These are phyloP conservation scores for Lentinula sp. DNA, from an alignment of 768 basidiomycete species.

Conservation along the genomic window DNA sequence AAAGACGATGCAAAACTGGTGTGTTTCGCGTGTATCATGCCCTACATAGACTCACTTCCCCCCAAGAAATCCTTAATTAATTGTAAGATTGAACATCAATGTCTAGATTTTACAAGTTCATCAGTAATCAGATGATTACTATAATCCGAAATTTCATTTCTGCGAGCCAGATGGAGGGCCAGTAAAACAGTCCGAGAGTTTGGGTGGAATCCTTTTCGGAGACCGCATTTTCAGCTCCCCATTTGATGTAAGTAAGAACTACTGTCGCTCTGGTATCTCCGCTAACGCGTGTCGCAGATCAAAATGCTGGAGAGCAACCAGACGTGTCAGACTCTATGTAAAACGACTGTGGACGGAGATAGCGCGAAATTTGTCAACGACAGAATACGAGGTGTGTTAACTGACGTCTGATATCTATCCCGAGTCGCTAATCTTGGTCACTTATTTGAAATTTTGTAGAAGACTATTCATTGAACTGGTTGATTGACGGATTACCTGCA, in stretches of 20 bases:
- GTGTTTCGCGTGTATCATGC: conserved; percentile 17
- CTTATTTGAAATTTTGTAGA: conserved; percentile 29
- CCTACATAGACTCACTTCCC: neutral
- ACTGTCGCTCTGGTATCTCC: conserved; percentile 5
- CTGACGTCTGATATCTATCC: neutral
- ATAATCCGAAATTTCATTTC: conserved; percentile 80
- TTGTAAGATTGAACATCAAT: conserved; percentile 41
- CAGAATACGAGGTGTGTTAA: conserved; percentile 47
- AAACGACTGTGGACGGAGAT: conserved; percentile 49
- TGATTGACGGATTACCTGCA: conserved; percentile 89
- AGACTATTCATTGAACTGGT: conserved; percentile 92
- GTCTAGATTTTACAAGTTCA: neutral
- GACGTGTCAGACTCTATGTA: conserved; percentile 76
- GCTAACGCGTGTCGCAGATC: conserved; percentile 40
- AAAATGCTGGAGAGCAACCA: conserved; percentile 73
- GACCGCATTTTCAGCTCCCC: conserved; percentile 91
- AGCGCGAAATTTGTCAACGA: conserved; percentile 89
- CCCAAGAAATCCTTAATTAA: conserved; percentile 85
- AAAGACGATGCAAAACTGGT: conserved; percentile 71
- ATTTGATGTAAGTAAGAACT: conserved; percentile 69
- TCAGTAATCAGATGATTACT: conserved; percentile 77
- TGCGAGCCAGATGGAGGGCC: conserved; percentile 76
- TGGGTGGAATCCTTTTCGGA: conserved; percentile 94
- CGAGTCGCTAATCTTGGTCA: neutral
- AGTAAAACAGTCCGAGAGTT: conserved; percentile 70